Conservation (phyloP, 2,329 filamentous ascomycete species). For the Aureobasidium uvarum region DNA sequence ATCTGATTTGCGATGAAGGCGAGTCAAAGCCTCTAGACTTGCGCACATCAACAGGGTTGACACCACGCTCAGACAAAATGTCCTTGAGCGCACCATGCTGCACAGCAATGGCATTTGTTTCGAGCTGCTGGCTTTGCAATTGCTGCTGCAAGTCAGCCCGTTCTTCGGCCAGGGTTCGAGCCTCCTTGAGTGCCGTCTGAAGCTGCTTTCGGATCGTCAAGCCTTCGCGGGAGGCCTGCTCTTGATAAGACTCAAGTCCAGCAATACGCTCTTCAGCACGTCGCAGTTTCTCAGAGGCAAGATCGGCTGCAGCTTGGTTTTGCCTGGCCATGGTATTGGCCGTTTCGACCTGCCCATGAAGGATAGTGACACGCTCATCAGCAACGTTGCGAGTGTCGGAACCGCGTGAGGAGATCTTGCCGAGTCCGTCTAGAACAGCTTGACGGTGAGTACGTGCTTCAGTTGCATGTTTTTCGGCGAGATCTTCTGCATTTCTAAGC, state of each 20-base stretch:
- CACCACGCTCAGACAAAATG: constrained; percentile 82
- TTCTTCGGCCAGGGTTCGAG: constrained; percentile 74
- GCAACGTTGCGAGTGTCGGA: constrained; percentile 52
- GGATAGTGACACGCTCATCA: constrained; percentile 65
- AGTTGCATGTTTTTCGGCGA: constrained; percentile 80
- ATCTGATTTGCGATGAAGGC: constrained; percentile 53
- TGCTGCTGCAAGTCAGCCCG: constrained; percentile 81
- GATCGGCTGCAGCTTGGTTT: constrained; percentile 84
- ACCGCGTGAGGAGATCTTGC: constrained; percentile 64
- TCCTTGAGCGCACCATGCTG: constrained; percentile 94
- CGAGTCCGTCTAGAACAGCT: constrained; percentile 77
- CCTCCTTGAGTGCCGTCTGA: constrained; percentile 78
- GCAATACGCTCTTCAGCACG: constrained; percentile 95
- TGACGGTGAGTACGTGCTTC: constrained; percentile 84
- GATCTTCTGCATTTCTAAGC: constrained; percentile 79
- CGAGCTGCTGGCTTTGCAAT: constrained; percentile 80
- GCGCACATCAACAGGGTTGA: constrained; percentile 70
- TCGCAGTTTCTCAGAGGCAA: constrained; percentile 81
- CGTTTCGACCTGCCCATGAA: constrained; percentile 75
- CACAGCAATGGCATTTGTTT: constrained; percentile 88
- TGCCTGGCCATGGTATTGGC: constrained; percentile 80
- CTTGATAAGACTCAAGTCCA: constrained; percentile 93
- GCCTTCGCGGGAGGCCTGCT: constrained; percentile 91
- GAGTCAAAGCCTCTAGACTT: constrained; percentile 71
- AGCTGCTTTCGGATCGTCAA: constrained; percentile 86